These are phyloP conservation scores for Chalciporus sp. DNA, from an alignment of 1,284 basidiomycete genomes.

Conservation along the genomic window DNA sequence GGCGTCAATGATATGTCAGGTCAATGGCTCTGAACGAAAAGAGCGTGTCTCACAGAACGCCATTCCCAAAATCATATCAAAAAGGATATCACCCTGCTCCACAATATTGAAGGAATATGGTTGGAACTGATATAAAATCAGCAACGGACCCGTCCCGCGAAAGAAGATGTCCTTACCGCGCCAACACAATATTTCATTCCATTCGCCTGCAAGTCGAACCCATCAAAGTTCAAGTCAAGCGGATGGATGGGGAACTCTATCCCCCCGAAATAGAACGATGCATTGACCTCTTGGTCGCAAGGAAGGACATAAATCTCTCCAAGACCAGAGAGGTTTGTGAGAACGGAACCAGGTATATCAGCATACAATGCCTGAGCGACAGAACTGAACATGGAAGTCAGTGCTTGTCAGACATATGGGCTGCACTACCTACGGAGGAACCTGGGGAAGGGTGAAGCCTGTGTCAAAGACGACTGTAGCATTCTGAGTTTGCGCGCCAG, in stretches of 20 bases:
- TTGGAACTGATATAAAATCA: slow-evolving; percentile 44
- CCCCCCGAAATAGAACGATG: slow-evolving; percentile 60
- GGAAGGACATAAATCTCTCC: slow-evolving; percentile 60
- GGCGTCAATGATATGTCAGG: background rate
- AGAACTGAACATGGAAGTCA: slow-evolving; percentile 36
- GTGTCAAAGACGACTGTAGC: slow-evolving; percentile 65
- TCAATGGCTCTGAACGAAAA: background rate
- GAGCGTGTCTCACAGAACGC: slow-evolving; percentile 46
- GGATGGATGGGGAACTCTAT: slow-evolving; percentile 60
- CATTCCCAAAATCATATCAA: slow-evolving; percentile 51
- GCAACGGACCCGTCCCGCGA: background rate
- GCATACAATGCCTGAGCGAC: slow-evolving; percentile 61
- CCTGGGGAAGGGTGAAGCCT: slow-evolving; percentile 69
- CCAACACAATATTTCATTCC: slow-evolving; percentile 48
- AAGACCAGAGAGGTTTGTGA: slow-evolving; percentile 43
- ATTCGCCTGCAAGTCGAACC: slow-evolving; percentile 30
- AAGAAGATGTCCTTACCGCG: slow-evolving; percentile 38
- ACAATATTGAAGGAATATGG: slow-evolving; percentile 44
- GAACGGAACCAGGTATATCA: slow-evolving; percentile 50
- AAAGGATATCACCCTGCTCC: slow-evolving; percentile 43
- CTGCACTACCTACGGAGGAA: slow-evolving; percentile 46
- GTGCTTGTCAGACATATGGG: background rate
- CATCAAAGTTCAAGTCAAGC: slow-evolving; percentile 43
- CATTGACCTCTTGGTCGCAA: slow-evolving; percentile 60
- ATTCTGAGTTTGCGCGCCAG: slow-evolving; percentile 43